These are phyloP conservation scores for Orobanche coerulescens DNA, from an alignment of 257 asterid species.

Conservation along the genomic window DNA sequence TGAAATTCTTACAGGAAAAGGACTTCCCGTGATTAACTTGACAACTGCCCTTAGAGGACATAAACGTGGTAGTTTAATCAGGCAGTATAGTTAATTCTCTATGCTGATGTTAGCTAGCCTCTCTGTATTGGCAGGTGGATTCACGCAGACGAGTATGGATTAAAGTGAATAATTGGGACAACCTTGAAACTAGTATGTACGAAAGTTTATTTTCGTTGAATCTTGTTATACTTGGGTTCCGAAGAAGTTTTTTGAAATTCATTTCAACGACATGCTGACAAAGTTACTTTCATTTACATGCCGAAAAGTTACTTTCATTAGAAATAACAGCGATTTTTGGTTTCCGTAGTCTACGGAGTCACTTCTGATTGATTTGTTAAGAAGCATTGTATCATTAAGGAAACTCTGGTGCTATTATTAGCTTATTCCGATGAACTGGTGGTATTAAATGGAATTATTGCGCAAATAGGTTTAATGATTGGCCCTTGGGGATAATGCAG, in stretches of 20 bases:
- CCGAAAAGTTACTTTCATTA: slow-evolving; percentile 2
- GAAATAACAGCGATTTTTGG: not conserved
- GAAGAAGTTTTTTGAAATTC: not conserved
- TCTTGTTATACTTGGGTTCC: not conserved
- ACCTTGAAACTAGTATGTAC: slow-evolving; percentile 52
- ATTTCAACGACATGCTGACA: slow-evolving; percentile 6
- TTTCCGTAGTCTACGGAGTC: slow-evolving; percentile 5
- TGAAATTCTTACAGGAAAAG: not conserved
- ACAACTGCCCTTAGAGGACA: not conserved
- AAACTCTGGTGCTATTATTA: not conserved
- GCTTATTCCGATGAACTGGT: not conserved
- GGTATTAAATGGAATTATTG: not conserved
- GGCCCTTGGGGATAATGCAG: not conserved
- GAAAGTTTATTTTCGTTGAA: slow-evolving; percentile 13
- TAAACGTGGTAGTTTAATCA: not conserved
- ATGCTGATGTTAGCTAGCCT: slow-evolving; percentile 24
- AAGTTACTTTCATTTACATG: slow-evolving; percentile 11
- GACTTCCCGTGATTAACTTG: not conserved
- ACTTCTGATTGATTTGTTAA: slow-evolving; percentile 7
- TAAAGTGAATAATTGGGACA: slow-evolving; percentile 67
- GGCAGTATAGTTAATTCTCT: not conserved
- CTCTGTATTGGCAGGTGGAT: slow-evolving; percentile 46
- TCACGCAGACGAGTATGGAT: slow-evolving; percentile 56
- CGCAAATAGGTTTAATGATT: not conserved
- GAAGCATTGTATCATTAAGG: not conserved